phyloP scores from a whole-genome alignment of 495 filamentous ascomycete species.

The Aspergillus panamensis region DNA sequence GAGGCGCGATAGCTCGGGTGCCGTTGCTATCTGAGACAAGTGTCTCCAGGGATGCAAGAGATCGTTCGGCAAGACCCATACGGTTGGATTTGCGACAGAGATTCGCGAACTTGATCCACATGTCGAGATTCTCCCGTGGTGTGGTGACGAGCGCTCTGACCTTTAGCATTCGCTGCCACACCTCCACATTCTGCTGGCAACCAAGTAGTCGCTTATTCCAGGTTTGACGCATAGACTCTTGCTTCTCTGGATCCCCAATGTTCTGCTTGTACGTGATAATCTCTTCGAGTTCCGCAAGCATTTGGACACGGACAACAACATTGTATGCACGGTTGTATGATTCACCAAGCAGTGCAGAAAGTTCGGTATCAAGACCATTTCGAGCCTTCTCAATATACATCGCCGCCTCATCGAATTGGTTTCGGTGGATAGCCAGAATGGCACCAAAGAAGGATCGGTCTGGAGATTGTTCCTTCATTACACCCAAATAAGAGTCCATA shows the following conservation, averaged over 20 bases:
- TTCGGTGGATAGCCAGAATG: slow-evolving; percentile 87
- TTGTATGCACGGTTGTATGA: slow-evolving; percentile 96
- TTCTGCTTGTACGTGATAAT: slow-evolving; percentile 97
- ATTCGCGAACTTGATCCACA: slow-evolving; percentile 99
- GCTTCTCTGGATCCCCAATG: slow-evolving; percentile 70
- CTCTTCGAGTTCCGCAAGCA: slow-evolving; percentile 97
- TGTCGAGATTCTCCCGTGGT: slow-evolving; percentile 89
- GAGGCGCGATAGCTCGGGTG: slow-evolving; percentile 53
- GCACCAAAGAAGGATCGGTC: slow-evolving; percentile 97
- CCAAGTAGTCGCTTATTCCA: slow-evolving; percentile 95
- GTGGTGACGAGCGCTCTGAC: slow-evolving; percentile 87
- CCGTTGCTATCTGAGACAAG: slow-evolving; percentile 53
- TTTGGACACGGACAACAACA: slow-evolving; percentile 93
- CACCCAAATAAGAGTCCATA: slow-evolving; percentile 93
- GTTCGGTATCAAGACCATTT: slow-evolving; percentile 89
- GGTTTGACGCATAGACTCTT: slow-evolving; percentile 83
- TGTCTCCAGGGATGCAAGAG: slow-evolving; percentile 75
- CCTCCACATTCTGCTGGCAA: slow-evolving; percentile 94
- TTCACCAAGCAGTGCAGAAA: slow-evolving; percentile 90
- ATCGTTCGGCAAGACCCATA: slow-evolving; percentile 94
- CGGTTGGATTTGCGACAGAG: slow-evolving; percentile 93
- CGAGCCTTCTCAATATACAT: slow-evolving; percentile 85
- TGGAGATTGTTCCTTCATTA: slow-evolving; percentile 89
- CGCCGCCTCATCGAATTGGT: slow-evolving; percentile 85
- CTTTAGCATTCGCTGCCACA: slow-evolving; percentile 97